Evolutionary conservation across 2,329 filamentous ascomycete species (phyloP).

Genomic region (Sporothrix sp.): DNA sequence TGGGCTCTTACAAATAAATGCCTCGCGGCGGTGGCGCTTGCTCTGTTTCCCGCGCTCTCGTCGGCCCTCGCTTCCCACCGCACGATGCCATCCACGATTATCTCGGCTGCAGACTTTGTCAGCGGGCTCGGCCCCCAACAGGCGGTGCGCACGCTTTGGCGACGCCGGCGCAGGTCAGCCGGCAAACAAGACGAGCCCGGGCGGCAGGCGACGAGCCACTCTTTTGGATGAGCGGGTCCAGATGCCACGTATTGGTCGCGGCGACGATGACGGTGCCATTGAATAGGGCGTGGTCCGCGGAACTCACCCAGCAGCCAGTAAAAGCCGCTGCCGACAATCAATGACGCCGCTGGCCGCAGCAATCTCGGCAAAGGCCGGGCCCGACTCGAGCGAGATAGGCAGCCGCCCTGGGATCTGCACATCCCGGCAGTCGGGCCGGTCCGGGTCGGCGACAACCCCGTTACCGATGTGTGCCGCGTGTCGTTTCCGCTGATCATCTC

Average conservation of each 20-base stretch:
- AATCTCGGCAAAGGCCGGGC: constrained; percentile 41
- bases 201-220: constrained; percentile 44
- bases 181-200: constrained; percentile 46
- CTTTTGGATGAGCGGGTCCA: constrained; percentile 39
- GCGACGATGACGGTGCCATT: constrained; percentile 34
- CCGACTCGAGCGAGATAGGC: constrained; percentile 41
- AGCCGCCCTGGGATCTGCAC: constrained; percentile 28
- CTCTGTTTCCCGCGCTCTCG: background rate
- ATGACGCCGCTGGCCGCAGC: constrained; percentile 31
- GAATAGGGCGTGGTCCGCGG: constrained; percentile 39
- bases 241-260: constrained; percentile 33
- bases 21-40: background rate
- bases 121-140: constrained; percentile 37
- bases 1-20: too few species aligned
- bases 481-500: constrained; percentile 36
- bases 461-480: too few species aligned
- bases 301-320: constrained; percentile 45
- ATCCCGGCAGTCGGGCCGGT: constrained; percentile 41
- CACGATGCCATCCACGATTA: constrained; percentile 27
- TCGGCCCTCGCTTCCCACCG: background rate
- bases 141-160: constrained; percentile 42
- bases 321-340: constrained; percentile 38
- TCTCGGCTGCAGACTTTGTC: constrained; percentile 37
- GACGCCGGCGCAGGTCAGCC: constrained; percentile 47
- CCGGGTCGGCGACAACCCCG: constrained; percentile 40